phyloP scores from a whole-genome alignment of 169 alveolate species.

The Cryptosporidium ryanae region DNA sequence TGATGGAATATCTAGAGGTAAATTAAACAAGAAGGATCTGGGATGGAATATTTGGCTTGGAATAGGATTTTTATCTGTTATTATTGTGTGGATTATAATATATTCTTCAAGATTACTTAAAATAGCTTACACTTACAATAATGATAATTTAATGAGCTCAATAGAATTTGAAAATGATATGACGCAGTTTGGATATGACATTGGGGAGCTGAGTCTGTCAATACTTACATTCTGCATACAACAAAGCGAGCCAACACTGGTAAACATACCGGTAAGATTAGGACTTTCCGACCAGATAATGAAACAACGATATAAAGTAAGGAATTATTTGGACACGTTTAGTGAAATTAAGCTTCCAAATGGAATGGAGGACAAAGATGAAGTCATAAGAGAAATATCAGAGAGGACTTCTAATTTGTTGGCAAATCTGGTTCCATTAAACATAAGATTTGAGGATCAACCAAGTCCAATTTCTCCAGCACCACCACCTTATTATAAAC shows the following conservation, averaged over 20 bases:
- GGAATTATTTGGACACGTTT: slow-evolving; percentile 50
- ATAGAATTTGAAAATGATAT: slow-evolving; percentile 21
- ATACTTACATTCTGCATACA: slow-evolving; percentile 48
- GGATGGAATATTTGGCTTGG: slow-evolving; percentile 66
- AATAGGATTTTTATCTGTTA: background rate
- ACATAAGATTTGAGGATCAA: slow-evolving; percentile 38
- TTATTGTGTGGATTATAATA: slow-evolving; percentile 27
- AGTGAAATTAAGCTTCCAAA: slow-evolving; percentile 18
- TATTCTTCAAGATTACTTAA: slow-evolving; percentile 17
- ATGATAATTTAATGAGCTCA: slow-evolving; percentile 12
- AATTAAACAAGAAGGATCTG: background rate
- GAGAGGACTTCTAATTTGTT: background rate
- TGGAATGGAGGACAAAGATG: background rate
- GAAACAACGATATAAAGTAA: slow-evolving; percentile 37
- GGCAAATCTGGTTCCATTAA: slow-evolving; percentile 19
- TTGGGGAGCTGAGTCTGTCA: slow-evolving; percentile 40
- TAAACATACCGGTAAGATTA: slow-evolving; percentile 43
- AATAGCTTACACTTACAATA: background rate
- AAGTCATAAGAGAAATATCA: slow-evolving; percentile 6
- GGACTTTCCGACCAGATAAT: slow-evolving; percentile 52
- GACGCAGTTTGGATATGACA: slow-evolving; percentile 28
- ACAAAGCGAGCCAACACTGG: slow-evolving; percentile 23
- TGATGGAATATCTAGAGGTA: slow-evolving; percentile 28
- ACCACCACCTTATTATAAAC: slow-evolving; percentile 63
- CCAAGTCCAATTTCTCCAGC: slow-evolving; percentile 73